Evolutionary conservation across 352 stramenopile genomes (phyloP).

Genomic region (Pythium guiyangense): DNA sequence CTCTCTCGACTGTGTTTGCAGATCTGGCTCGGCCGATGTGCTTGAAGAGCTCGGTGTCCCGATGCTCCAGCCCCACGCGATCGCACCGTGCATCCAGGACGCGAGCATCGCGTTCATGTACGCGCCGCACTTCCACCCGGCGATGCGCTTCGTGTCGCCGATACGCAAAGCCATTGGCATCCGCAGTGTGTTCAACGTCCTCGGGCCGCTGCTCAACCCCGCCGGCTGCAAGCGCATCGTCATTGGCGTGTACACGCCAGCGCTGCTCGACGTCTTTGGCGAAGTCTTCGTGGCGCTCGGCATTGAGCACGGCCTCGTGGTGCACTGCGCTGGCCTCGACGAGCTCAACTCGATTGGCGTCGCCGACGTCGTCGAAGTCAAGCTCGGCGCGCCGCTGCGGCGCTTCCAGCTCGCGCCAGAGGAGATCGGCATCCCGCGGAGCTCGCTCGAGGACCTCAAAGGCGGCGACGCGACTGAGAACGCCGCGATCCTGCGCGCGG

Average conservation of each 20-base stretch:
- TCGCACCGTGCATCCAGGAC: slow-evolving; percentile 91
- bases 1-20: no score
- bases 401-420: slow-evolving; percentile 44
- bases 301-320: slow-evolving; percentile 97
- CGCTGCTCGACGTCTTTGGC: slow-evolving; percentile 86
- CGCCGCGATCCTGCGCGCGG: slow-evolving; percentile 87
- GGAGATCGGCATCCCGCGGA: slow-evolving; percentile 87
- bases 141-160: slow-evolving; percentile 94
- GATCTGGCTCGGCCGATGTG: slow-evolving; percentile 95
- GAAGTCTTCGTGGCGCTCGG: slow-evolving; percentile 85
- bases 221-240: slow-evolving; percentile 93
- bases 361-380: slow-evolving; percentile 80
- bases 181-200: slow-evolving; percentile 97
- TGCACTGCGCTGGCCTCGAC: slow-evolving; percentile 98
- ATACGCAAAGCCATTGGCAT: slow-evolving; percentile 96
- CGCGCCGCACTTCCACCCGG: slow-evolving; percentile 95
- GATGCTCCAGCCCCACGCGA: slow-evolving; percentile 89
- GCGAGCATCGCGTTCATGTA: slow-evolving; percentile 97
- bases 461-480: slow-evolving; percentile 95
- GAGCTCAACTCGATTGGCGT: slow-evolving; percentile 96
- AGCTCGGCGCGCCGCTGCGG: slow-evolving; percentile 32
- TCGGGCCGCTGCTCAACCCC: slow-evolving; percentile 97
- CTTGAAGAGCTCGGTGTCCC: slow-evolving; percentile 95
- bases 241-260: slow-evolving; percentile 98
- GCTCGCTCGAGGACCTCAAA: slow-evolving; percentile 92